These are phyloP conservation scores for Yamadazyma atmosphaerica DNA, from an alignment of 1,139 yeast species.

Conservation along the genomic window DNA sequence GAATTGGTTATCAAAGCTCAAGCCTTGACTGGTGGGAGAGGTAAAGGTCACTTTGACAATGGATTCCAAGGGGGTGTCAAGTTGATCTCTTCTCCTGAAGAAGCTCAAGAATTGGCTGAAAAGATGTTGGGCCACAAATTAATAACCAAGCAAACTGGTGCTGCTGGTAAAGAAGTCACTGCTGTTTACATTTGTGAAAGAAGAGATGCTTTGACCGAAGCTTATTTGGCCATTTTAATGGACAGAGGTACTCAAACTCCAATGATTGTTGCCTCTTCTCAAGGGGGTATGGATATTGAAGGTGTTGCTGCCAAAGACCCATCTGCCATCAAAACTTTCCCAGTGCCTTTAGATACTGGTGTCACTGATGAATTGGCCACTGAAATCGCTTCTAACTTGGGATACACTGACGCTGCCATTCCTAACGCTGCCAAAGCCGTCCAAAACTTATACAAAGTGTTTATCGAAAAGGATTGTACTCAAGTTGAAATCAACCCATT, in stretches of 20 bases:
- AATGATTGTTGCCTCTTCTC: constrained; percentile 91
- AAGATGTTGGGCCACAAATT: constrained; percentile 92
- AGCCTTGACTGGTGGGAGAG: constrained; percentile 99
- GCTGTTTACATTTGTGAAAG: constrained; percentile 97
- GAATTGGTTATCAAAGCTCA: constrained; percentile 97
- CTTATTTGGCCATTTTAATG: constrained; percentile 91
- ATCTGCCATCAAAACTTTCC: constrained; percentile 86
- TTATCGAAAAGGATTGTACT: constrained; percentile 90
- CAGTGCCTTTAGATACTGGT: constrained; percentile 75
- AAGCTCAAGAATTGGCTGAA: constrained; percentile 82
- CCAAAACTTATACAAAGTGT: constrained; percentile 84
- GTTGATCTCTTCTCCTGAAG: constrained; percentile 80
- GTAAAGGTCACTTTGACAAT: constrained; percentile 95
- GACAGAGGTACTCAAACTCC: constrained; percentile 92
- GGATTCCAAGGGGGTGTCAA: constrained; percentile 98
- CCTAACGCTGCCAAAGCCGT: constrained; percentile 88
- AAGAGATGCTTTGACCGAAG: constrained; percentile 91
- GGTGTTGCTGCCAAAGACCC: constrained; percentile 96
- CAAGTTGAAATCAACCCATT: constrained; percentile 99
- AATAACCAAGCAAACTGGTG: constrained; percentile 97
- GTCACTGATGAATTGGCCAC: constrained; percentile 77
- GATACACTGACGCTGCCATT: constrained; percentile 76
- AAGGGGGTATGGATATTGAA: constrained; percentile 99
- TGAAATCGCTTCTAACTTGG: constrained; percentile 76
- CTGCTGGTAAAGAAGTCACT: constrained; percentile 94